Evolutionary conservation across 1,284 basidiomycete species (phyloP), one percentile per base, ranked within the genome.

Genomic region (Moniliophthora roreri): DNA sequence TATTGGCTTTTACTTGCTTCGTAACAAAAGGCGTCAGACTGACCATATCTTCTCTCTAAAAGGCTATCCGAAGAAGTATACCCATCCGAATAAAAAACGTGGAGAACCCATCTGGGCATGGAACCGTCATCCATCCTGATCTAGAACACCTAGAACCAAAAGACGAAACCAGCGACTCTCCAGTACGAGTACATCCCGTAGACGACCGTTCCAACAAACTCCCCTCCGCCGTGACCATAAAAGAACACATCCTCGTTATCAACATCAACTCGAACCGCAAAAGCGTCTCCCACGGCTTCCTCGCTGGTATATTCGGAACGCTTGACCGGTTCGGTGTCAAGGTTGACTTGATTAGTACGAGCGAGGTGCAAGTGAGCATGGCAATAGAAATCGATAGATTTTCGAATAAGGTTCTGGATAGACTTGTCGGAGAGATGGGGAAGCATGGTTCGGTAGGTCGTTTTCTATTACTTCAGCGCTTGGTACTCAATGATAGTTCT

Each of bases 1-100:
- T n/a, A n/a, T n/a, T n/a, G n/a, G n/a, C n/a, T n/a, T n/a, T n/a
- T n/a, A n/a, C n/a, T n/a, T n/a, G n/a, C n/a, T n/a, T n/a, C n/a
- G n/a, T n/a, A n/a, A n/a, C n/a, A n/a, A n/a, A n/a, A n/a, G n/a
- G n/a, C n/a, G n/a, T n/a, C n/a, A n/a, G n/a, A n/a, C n/a, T n/a
- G n/a, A n/a, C n/a, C n/a, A n/a, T n/a, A n/a, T n/a, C n/a, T n/a
- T n/a, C n/a, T n/a, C n/a, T n/a, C n/a, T n/a, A n/a, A n/a, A n/a
- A n/a, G n/a, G 95, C 89, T 53, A 98, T 98, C 63, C 85, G 94
- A 34, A 82, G 80, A 51, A 85, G 85, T 61, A 97, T 99, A 57
- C 97, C 96, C 15, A 98, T 99, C 59, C 84, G 97, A 48, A 99
- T 99, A 66, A 99, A 99, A 74, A 99, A 99, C 64, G 96, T 99